Conservation (phyloP, 768 basidiomycete species). For the Termitomyces sp. region DNA sequence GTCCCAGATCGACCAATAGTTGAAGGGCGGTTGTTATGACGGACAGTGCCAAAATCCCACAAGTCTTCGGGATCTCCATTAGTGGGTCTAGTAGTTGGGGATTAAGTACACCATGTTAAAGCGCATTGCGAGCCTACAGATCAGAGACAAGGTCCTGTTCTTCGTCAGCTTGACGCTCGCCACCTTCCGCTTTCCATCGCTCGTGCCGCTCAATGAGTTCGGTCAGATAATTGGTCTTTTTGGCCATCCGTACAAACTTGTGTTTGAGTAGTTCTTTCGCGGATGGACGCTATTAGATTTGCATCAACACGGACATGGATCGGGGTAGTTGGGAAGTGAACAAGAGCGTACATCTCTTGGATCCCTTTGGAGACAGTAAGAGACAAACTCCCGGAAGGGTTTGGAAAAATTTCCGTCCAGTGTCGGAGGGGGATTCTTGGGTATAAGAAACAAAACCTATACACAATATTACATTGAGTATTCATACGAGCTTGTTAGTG, state of each 20-base stretch:
- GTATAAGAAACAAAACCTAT: conserved; percentile 95
- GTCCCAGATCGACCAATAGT: conserved; percentile 70
- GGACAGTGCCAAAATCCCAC: conserved; percentile 98
- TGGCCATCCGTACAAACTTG: conserved; percentile 92
- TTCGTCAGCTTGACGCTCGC: conserved; percentile 69
- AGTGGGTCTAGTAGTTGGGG: conserved; percentile 34
- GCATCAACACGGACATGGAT: conserved; percentile 9
- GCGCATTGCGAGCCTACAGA: conserved; percentile 38
- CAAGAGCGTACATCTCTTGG: conserved; percentile 70
- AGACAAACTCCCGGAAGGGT: conserved; percentile 90
- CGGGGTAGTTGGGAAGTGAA: neutral
- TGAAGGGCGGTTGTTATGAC: conserved; percentile 54
- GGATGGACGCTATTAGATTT: conserved; percentile 68
- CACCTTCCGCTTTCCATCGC: conserved; percentile 89
- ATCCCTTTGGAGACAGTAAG: conserved; percentile 90
- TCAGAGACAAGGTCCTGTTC: conserved; percentile 59
- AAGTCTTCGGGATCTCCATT: conserved; percentile 72
- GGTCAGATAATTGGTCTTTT: conserved; percentile 90
- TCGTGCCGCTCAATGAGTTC: conserved; percentile 95
- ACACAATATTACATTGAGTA: neutral
- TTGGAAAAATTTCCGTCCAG: conserved; percentile 91
- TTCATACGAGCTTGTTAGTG: neutral
- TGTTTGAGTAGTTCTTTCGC: conserved; percentile 96
- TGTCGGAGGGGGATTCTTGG: conserved; percentile 92
- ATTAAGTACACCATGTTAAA: neutral